Evolutionary conservation across 2,329 filamentous ascomycete genomes (phyloP), one percentile per base, ranked within the genome.

Genomic region (Madurella fahalii): DNA sequence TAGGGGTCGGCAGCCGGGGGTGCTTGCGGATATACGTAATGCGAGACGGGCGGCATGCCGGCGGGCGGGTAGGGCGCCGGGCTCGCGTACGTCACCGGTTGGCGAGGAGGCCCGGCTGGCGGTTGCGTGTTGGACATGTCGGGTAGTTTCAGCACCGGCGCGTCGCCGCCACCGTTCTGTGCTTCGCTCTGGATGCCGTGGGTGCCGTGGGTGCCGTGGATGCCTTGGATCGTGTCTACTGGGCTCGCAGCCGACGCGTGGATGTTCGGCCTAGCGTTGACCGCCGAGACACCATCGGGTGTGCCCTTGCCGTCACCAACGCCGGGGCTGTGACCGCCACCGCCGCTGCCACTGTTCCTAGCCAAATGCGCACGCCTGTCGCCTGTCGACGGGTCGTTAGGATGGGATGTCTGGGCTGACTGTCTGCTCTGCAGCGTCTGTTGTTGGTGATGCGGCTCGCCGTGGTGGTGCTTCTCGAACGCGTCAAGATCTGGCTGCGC

Each of bases 1-100:
- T 74, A 75, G 17, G 66, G 63, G 56, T 74, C 72, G 52, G 64
- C 60, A n/a, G 61, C 50, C 17, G 62, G 54, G 32, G 56, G 51
- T 53, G 63, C 31, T 34, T 63, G 60, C n/a, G 57, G 50, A 40
- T 56, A 61, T 16, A 58, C 50, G 48, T 65, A 63, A 41, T 60
- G 61, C 32, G 63, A 50, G 5, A 57, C 54, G 34, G 58, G 50
- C 32, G 61, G 49, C 50, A 63, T 57, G 47, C 59, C 61, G 39
- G 58, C 50, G 40, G 60, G 52, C 16, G 58, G 61, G 52, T 64
- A 66, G 25, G 60, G 18, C 15, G 60, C 53, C 46, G 61, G 56
- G 45, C 51, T 59, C 41, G 58, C 57, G 50, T 66, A 66, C 52
- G 57, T 54, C 49, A 62, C 48, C 25, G 58, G 56, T 37, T 64